Conservation (phyloP, 139 green algal genomes). For the Diplosphaera chodatii region DNA sequence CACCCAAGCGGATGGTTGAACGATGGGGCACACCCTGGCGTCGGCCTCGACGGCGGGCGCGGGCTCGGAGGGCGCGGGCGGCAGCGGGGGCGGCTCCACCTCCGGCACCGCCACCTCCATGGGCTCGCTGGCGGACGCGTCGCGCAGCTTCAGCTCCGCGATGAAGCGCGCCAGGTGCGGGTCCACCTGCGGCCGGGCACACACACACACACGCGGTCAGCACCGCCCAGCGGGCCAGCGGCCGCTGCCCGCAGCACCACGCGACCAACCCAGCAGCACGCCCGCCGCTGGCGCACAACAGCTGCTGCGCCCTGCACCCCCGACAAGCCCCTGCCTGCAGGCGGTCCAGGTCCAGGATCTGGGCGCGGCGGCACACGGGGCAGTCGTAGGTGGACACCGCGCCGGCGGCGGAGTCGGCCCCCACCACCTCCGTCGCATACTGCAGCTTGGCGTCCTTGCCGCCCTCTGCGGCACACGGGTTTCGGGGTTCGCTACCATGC, state of each 20-base stretch:
- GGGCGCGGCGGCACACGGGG: conserved; percentile 68
- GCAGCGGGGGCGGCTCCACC: not conserved
- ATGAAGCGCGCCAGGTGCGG: conserved; percentile 57
- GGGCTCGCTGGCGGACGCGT: conserved; percentile 6
- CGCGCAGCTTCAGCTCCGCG: conserved; percentile 36
- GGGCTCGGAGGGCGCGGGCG: not conserved
- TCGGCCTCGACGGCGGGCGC: not conserved
- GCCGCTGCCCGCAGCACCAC: too few species aligned
- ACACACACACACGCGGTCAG: too few species aligned
- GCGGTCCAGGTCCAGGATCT: conserved; percentile 64
- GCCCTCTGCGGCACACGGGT: not conserved
- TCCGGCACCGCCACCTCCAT: not conserved
- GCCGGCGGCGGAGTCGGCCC: conserved; percentile 5
- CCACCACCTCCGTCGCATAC: not conserved
- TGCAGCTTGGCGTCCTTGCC: not conserved
- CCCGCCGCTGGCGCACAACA: too few species aligned
- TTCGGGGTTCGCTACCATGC: too few species aligned
- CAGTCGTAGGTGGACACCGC: conserved; percentile 50
- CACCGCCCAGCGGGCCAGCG: too few species aligned
- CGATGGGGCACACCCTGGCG: not conserved
- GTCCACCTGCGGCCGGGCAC: conserved; percentile 65
- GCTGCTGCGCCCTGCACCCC: too few species aligned
- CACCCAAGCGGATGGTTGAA: too few species aligned
- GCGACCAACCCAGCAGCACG: too few species aligned
- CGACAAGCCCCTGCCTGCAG: conserved; percentile 36